Conservation (phyloP, 108 stramenopile species). For the Cyclotella distinguenda region DNA sequence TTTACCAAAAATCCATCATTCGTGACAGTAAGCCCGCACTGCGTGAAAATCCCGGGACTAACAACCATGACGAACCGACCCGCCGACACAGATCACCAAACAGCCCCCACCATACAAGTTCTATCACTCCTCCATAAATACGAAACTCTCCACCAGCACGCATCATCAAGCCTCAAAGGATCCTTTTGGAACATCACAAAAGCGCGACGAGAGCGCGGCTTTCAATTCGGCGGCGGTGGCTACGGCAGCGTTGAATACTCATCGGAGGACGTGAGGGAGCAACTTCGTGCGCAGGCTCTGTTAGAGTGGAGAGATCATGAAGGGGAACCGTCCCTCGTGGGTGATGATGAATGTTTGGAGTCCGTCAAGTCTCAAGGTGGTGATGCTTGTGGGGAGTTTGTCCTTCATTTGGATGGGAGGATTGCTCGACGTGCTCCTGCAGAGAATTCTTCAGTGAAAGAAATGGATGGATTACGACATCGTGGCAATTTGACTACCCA, state of each 20-base stretch:
- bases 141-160: slow-evolving; percentile 18
- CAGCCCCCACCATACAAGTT: slow-evolving; percentile 21
- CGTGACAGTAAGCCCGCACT: too few species aligned
- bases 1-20: too few species aligned
- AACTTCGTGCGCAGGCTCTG: slow-evolving; percentile 26
- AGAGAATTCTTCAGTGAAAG: neutral
- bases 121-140: slow-evolving; percentile 42
- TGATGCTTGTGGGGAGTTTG: slow-evolving; percentile 1
- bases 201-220: slow-evolving; percentile 38
- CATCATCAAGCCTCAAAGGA: slow-evolving; percentile 10
- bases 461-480: slow-evolving; percentile 21
- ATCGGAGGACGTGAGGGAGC: slow-evolving; percentile 29
- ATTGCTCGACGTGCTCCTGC: neutral
- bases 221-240: slow-evolving; percentile 31
- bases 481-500: slow-evolving; percentile 8
- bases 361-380: neutral
- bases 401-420: slow-evolving; percentile 42
- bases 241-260: slow-evolving; percentile 25
- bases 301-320: slow-evolving; percentile 17
- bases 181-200: slow-evolving; percentile 38
- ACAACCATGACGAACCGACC: slow-evolving; percentile 3
- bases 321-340: neutral
- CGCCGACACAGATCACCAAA: neutral
- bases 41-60: too few species aligned
- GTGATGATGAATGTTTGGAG: neutral